A percentile compares a stretch with the other conserved stretches of the same genome.
Evolutionary conservation across 768 basidiomycete genomes (phyloP).

Genomic region (Daedalea quercina): DNA sequence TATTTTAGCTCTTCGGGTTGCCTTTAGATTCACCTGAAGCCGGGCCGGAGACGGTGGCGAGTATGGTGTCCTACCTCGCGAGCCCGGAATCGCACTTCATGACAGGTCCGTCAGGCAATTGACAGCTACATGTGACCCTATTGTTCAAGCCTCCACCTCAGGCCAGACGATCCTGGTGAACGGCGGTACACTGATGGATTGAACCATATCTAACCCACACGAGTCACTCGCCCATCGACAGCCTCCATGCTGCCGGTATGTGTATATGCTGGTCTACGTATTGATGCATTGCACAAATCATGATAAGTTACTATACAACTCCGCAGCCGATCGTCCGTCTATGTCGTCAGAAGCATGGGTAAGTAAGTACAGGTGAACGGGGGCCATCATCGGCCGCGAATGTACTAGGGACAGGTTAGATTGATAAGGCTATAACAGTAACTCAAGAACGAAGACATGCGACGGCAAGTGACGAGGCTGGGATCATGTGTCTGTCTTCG

Average conservation of each 20-base stretch:
- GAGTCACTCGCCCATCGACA: too few relatives aligned
- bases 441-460: not conserved
- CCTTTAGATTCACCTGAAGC: not conserved
- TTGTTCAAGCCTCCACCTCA: not conserved
- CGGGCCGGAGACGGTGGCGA: slow-evolving; percentile 12
- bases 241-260: too few relatives aligned
- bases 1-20: not conserved
- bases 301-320: not conserved
- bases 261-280: not conserved
- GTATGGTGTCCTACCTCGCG: slow-evolving; percentile 16
- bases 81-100: slow-evolving; percentile 16
- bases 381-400: not conserved
- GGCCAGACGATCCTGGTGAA: slow-evolving; percentile 4
- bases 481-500: not conserved
- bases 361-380: not conserved
- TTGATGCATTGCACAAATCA: not conserved
- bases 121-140: not conserved
- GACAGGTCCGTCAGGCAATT: slow-evolving; percentile 9
- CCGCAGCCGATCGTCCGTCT: not conserved
- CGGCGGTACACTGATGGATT: slow-evolving; percentile 1
- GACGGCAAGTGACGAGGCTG: not conserved
- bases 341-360: not conserved
- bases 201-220: not conserved
- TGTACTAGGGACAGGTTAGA: not conserved
- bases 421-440: not conserved